Conservation (phyloP, 331 rosid species). For the Dryas integrifolia region DNA sequence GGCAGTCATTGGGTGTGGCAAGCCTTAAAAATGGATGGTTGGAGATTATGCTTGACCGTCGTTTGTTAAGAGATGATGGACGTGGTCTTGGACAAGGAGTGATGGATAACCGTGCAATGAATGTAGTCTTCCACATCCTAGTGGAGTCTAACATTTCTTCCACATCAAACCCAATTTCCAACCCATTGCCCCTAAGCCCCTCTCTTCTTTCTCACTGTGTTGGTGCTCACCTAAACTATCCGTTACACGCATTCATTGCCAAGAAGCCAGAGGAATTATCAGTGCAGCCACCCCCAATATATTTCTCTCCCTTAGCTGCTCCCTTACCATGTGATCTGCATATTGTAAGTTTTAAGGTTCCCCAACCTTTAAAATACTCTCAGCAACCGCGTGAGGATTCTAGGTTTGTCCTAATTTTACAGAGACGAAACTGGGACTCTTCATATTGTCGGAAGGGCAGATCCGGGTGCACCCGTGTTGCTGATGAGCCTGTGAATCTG, state of each 20-base stretch:
- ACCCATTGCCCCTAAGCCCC: slow-evolving; percentile 55
- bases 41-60: slow-evolving; percentile 98
- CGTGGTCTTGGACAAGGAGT: slow-evolving; percentile 99
- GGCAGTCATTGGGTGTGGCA: slow-evolving; percentile 91
- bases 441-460: slow-evolving; percentile 85
- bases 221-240: slow-evolving; percentile 80
- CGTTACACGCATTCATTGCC: slow-evolving; percentile 69
- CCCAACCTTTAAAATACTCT: slow-evolving; percentile 63
- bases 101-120: slow-evolving; percentile 85
- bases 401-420: slow-evolving; percentile 66
- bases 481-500: slow-evolving; percentile 61
- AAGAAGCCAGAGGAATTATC: slow-evolving; percentile 63
- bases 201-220: slow-evolving; percentile 81
- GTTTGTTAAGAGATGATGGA: slow-evolving; percentile 78
- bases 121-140: slow-evolving; percentile 77
- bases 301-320: slow-evolving; percentile 72
- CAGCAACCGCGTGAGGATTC: slow-evolving; percentile 55
- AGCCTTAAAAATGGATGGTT: slow-evolving; percentile 89
- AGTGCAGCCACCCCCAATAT: slow-evolving; percentile 54
- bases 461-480: slow-evolving; percentile 63
- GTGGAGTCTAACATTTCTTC: slow-evolving; percentile 69
- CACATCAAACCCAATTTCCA: slow-evolving; percentile 45
- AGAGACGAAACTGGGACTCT: slow-evolving; percentile 74
- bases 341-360: slow-evolving; percentile 88
- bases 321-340: slow-evolving; percentile 93